Evolutionary conservation across 345 rosid species (phyloP), one percentile per base, ranked within the genome.

Genomic region (Lepidium sativum): DNA sequence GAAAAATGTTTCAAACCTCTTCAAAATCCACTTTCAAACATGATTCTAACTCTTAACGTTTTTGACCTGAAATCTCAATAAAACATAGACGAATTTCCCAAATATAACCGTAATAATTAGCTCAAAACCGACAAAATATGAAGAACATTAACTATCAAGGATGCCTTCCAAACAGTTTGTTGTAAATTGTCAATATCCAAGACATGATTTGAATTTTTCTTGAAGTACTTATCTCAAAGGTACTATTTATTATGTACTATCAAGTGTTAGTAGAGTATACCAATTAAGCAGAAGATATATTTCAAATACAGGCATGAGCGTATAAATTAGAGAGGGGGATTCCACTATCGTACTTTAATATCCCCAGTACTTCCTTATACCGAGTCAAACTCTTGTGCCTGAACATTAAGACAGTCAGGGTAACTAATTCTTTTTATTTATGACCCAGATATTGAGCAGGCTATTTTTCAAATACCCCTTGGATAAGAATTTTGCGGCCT

Each of bases 401-500:
- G 77, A 35, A 73, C 47, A 82, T 58, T 47, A 70, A 56, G 51
- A 63, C 69, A 17, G 25, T 10, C 57, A 33, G 10, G 17, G 42
- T 21, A 31, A 17, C n/a, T n/a, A 32, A 6, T 13, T 12, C 43
- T 1, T 0, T 23, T 27, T 27, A n/a, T 57, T 18, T 23, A 42
- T 27, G 29, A 47, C 39, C 15, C 43, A 57, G 54, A 27, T 67
- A 67, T 13, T 29, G 45, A 66, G 39, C 25, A 53, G 25, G 63
- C 9, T 3, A 35, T 17, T 48, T 52, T 69, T 58, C 69, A 60
- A 65, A 60, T 72, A 92, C 99, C 97, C 99, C 67, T 73, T 82
- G 42, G 95, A 90, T 63, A 94, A 69, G 80, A 89, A 94, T 72
- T 67, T 81, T 12, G 92, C 89, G 31, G 97, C 95, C 83, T 94